Conservation (phyloP, 2,329 filamentous ascomycete species). For the Tolypocladium album region DNA sequence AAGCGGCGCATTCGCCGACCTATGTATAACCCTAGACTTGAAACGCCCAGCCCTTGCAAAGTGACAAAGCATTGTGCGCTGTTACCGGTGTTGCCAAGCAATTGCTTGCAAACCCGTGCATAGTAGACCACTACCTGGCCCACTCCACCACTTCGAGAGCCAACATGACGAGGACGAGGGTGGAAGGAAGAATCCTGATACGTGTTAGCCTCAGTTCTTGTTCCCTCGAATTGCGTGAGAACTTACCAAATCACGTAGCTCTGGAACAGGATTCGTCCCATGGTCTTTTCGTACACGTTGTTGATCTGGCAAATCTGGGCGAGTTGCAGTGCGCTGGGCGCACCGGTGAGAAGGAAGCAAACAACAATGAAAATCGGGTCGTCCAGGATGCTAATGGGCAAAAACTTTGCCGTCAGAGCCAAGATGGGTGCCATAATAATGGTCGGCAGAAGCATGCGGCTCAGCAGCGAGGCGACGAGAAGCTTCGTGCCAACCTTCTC, state of each 20-base stretch:
- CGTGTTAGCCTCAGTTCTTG: conserved; percentile 13
- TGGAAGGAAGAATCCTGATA: conserved; percentile 80
- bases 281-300: conserved; percentile 86
- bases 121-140: conserved; percentile 35
- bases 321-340: conserved; percentile 84
- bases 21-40: no score
- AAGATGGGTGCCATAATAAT: conserved; percentile 86
- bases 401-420: conserved; percentile 77
- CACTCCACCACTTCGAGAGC: conserved; percentile 90
- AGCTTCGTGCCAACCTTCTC: conserved; percentile 59
- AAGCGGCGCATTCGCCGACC: not conserved
- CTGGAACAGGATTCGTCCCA: conserved; percentile 88
- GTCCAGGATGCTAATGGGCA: conserved; percentile 87
- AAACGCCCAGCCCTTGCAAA: not conserved
- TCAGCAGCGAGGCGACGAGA: conserved; percentile 73
- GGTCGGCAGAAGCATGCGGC: conserved; percentile 87
- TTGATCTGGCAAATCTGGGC: conserved; percentile 99
- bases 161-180: conserved; percentile 78
- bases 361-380: conserved; percentile 98
- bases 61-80: not conserved
- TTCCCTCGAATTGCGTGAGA: not conserved
- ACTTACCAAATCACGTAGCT: conserved; percentile 76
- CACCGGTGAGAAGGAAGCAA: conserved; percentile 90
- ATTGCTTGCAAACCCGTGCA: not conserved
- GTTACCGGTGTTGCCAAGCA: not conserved